These are phyloP conservation scores for Fusarium nurragi DNA, from an alignment of 2,329 filamentous ascomycete genomes.

Conservation along the genomic window DNA sequence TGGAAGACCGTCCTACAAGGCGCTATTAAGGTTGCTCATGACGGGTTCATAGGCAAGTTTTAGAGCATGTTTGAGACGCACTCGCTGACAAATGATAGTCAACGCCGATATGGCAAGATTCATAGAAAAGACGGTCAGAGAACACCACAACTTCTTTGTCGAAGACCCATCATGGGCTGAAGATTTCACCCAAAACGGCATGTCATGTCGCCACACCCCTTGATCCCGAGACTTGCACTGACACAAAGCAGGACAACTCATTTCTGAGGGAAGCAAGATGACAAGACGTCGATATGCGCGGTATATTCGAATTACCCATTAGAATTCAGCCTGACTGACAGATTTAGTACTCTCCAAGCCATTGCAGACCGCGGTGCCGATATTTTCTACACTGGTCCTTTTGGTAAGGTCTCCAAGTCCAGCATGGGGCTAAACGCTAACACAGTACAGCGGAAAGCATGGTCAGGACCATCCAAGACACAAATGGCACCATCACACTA, in stretches of 20 bases:
- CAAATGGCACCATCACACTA: slow-evolving; percentile 86
- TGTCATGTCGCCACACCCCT: neutral
- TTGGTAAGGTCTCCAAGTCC: slow-evolving; percentile 53
- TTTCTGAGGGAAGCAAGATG: slow-evolving; percentile 79
- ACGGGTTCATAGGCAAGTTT: slow-evolving; percentile 69
- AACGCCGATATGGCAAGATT: slow-evolving; percentile 78
- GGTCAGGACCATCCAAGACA: slow-evolving; percentile 71
- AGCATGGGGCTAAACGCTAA: slow-evolving; percentile 9
- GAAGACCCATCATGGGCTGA: slow-evolving; percentile 82
- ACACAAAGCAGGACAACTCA: slow-evolving; percentile 61
- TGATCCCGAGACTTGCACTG: neutral
- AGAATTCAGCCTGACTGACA: neutral
- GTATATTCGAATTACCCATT: slow-evolving; percentile 41
- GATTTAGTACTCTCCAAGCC: slow-evolving; percentile 70
- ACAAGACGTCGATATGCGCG: slow-evolving; percentile 81
- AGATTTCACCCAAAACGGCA: slow-evolving; percentile 86
- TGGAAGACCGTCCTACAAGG: slow-evolving; percentile 79
- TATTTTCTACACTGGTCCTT: slow-evolving; percentile 77
- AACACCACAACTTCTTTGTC: slow-evolving; percentile 69
- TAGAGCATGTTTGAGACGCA: neutral
- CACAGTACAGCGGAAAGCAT: slow-evolving; percentile 71
- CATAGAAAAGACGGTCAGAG: slow-evolving; percentile 64
- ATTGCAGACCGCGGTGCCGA: slow-evolving; percentile 79
- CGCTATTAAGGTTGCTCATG: slow-evolving; percentile 75
- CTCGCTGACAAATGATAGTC: slow-evolving; percentile 55